Percentiles rank a stretch among this genome's conserved stretches.
Conservation (phyloP, 257 asterid species). For the Solanum microdontum region DNA sequence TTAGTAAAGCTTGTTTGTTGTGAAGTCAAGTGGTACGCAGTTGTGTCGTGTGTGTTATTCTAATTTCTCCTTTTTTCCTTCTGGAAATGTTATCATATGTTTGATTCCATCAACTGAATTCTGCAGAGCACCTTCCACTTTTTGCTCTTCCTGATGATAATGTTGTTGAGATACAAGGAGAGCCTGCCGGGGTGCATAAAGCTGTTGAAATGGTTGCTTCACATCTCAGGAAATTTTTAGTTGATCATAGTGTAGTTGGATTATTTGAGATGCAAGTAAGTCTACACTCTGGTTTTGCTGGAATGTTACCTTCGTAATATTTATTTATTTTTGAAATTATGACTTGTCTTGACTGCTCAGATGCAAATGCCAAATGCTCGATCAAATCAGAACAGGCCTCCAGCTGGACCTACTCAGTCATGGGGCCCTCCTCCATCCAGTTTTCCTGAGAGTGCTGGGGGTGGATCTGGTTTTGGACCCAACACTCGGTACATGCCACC, state of each 20-base stretch:
- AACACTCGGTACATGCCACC: constrained; percentile 5
- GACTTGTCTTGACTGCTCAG: background rate
- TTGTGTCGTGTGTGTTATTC: background rate
- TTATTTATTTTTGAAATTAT: background rate
- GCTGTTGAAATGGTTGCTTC: constrained; percentile 74
- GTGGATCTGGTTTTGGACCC: constrained; percentile 9
- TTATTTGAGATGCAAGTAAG: constrained; percentile 74
- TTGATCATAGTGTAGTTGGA: constrained; percentile 74
- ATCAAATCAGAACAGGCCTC: constrained; percentile 4
- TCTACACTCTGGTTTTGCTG: background rate
- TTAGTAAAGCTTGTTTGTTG: background rate
- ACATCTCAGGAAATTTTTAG: constrained; percentile 77
- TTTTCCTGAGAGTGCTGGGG: constrained; percentile 5
- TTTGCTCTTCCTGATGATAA: constrained; percentile 81
- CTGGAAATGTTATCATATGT: background rate
- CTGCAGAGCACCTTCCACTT: constrained; percentile 67
- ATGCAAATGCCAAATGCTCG: constrained; percentile 12
- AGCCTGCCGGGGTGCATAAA: constrained; percentile 54
- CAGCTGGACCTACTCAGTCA: constrained; percentile 2
- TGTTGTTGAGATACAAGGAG: constrained; percentile 91
- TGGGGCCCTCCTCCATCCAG: constrained; percentile 4
- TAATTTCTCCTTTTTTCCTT: background rate
- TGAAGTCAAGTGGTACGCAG: background rate
- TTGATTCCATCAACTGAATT: background rate
- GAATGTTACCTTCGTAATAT: background rate